phyloP scores from a whole-genome alignment of 768 basidiomycete genomes.

The Boletus pseudo-olivaceus region DNA sequence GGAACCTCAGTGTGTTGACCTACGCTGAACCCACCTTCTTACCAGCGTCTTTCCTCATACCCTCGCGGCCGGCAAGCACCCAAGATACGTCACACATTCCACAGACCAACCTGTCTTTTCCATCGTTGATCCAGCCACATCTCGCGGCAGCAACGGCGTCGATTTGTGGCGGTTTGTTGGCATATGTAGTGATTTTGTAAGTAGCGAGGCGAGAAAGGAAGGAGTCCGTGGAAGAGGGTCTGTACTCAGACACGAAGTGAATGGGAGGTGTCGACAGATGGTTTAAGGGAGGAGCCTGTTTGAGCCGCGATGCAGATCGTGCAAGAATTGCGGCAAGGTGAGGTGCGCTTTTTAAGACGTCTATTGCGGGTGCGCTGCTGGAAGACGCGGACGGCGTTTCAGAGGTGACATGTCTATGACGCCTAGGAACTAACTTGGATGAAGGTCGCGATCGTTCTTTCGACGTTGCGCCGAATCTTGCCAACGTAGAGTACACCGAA shows the following conservation, averaged over 20 bases:
- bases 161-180: conserved; percentile 69
- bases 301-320: conserved; percentile 54
- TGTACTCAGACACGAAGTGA: conserved; percentile 54
- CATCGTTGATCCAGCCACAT: conserved; percentile 82
- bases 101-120: conserved; percentile 75
- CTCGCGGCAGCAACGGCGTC: conserved; percentile 78
- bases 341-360: conserved; percentile 57
- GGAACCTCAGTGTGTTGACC: conserved; percentile 13
- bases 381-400: not conserved
- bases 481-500: conserved; percentile 72
- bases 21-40: conserved; percentile 38
- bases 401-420: not conserved
- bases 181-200: conserved; percentile 76
- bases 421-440: conserved; percentile 12
- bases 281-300: conserved; percentile 49
- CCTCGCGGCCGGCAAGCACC: conserved; percentile 66
- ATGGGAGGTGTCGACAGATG: conserved; percentile 28
- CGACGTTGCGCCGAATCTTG: conserved; percentile 69
- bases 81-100: conserved; percentile 69
- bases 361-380: conserved; percentile 13
- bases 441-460: conserved; percentile 41
- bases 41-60: conserved; percentile 78
- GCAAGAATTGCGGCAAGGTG: conserved; percentile 68
- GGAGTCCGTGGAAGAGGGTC: conserved; percentile 72
- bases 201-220: conserved; percentile 73